Base-by-base conservation (phyloP, 1,284 basidiomycete species). In the Apiotrichum domesticum region DNA sequence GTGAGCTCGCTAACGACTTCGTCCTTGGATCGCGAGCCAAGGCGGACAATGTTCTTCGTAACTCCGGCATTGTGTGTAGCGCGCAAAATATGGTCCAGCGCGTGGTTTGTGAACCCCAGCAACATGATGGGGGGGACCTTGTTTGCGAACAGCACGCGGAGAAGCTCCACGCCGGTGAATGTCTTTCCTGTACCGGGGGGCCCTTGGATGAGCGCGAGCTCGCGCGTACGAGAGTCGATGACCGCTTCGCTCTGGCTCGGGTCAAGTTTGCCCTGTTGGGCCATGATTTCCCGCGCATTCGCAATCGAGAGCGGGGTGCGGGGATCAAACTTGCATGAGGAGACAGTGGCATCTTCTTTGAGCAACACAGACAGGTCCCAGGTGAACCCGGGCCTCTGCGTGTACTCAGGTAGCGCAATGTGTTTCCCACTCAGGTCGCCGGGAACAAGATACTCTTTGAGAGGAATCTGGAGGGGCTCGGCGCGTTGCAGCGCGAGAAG, bases 181-280 rank as follows among this genome's bases (percentile, higher is more conserved):
- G 83, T 85, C 83, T 88, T 87, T 63, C 87, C 87, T 0, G 86
- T 87, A 2, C 86, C 87, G 6, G 87, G 87, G 34, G 87, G 87
- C 37, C 87, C 87, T 75, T 88, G 85, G 40, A 88, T 85, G 52
- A 88, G 70, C 1, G 80, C 77, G 0, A 88, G 63, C 65, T 87
- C 85, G 45, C 82, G 72, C 0, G 79, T 81, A 44, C 88, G 67
- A 0, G 82, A 76, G 60, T 84, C 81, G 3, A 88, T 71, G 6
- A 88, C 75, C 1, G 87, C 83, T 56, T 87, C 83, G 0, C 81
- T 83, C 70, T 88, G 87, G 69, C 83, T 85, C 0, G 54, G 55
- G 43, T 87, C 10, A 44, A 64, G 46, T 65, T 65, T 15, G 58
- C 63, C 54, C 15, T 54, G 33, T 13, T 50, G 13, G 48, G 69